Evolutionary conservation across 2,329 filamentous ascomycete species (phyloP).

Genomic region (Aspergillus caelatus): DNA sequence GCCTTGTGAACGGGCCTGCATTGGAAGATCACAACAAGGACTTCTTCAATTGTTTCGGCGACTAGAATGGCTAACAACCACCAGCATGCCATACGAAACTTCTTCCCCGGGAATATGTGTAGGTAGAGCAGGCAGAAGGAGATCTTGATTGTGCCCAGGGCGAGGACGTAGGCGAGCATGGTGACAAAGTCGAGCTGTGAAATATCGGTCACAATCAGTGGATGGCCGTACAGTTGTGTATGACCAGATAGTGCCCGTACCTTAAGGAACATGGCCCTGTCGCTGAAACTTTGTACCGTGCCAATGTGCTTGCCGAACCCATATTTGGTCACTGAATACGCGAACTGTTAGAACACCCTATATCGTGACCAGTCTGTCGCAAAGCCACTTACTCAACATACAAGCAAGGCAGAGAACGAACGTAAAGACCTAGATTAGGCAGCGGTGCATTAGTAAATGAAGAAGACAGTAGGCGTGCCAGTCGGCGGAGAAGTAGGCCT

Average conservation of each 20-base stretch:
- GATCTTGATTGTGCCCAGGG: conserved; percentile 34
- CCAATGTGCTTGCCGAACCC: conserved; percentile 24
- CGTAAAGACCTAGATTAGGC: conserved; percentile 13
- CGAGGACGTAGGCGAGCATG: conserved; percentile 28
- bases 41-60: conserved; percentile 68
- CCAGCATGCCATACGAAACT: conserved; percentile 19
- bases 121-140: conserved; percentile 29
- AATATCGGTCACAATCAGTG: neutral
- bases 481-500: neutral
- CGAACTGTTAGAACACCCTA: neutral
- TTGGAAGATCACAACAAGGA: conserved; percentile 61
- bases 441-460: neutral
- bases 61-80: conserved; percentile 45
- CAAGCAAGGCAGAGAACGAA: conserved; percentile 15
- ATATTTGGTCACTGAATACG: conserved; percentile 23
- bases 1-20: conserved; percentile 24
- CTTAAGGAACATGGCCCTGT: conserved; percentile 21
- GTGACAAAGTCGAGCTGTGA: conserved; percentile 24
- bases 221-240: neutral
- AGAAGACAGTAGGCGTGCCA: too few relatives aligned
- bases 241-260: conserved; percentile 5
- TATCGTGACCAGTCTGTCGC: neutral
- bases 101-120: conserved; percentile 23
- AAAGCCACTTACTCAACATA: conserved; percentile 8
- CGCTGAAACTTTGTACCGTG: conserved; percentile 5